Evolutionary conservation across 2,329 filamentous ascomycete genomes (phyloP), one percentile per base, ranked within the genome.

Genomic region (Fusarium sp.): DNA sequence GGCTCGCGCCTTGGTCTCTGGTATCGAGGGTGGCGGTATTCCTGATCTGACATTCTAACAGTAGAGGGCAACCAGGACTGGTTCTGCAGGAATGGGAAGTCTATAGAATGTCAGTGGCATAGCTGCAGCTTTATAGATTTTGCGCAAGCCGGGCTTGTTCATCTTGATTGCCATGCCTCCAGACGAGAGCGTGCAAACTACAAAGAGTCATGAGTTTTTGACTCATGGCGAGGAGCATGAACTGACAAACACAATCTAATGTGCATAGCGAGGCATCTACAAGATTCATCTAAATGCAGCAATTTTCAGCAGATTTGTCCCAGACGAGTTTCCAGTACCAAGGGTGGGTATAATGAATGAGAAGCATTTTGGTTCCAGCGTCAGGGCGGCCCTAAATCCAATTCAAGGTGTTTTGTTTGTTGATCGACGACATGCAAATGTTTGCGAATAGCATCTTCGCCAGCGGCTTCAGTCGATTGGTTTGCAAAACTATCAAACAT

Each of bases 81-180:
- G 7, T 17, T 36, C 7, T 17, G 2, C 13, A 21, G 7, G 5
- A 3, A 1, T 4, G 17, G n/a, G 6, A 7, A 23, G 17, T 11
- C 3, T 21, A 10, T 9, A 25, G 10, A 8, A 23, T 39, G 1
- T 5, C 27, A 5, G 27, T 10, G 32, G 14, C 4, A 21, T 36
- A 17, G 3, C n/a, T 15, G 9, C 10, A 8, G 25, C 53, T 42
- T 62, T 62, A 65, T 62, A 65, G 29, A 31, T 25, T 3, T 3
- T 23, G 13, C 9, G 8, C 4, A 17, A 27, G 15, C 13, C 31
- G 10, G 19, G 37, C 57, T 65, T 65, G 56, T 33, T 14, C 8
- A 21, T 9, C 7, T 35, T 39, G 56, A 37, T 48, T 54, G 42
- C 10, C n/a, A 44, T 10, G 31, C 10, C 4, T 23, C 8, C 8